These are phyloP conservation scores for Antarctomyces pellizariae DNA, from an alignment of 495 filamentous ascomycete species.

Conservation along the genomic window DNA sequence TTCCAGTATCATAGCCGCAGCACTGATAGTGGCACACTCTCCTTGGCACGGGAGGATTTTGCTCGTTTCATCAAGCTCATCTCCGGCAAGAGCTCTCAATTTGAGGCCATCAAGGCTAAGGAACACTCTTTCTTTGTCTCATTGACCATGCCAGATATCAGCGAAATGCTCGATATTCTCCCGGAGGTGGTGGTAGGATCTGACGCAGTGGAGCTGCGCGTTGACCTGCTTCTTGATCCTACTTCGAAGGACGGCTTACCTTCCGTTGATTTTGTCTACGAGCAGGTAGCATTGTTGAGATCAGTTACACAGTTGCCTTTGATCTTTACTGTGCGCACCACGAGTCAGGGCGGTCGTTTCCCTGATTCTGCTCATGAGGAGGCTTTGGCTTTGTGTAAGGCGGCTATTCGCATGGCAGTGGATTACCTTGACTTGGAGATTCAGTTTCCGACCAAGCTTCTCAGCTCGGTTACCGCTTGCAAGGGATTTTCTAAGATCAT, in stretches of 20 bases:
- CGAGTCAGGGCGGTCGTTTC: constrained; percentile 72
- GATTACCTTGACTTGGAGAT: constrained; percentile 93
- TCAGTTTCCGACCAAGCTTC: constrained; percentile 50
- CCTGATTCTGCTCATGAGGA: constrained; percentile 50
- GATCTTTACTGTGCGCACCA: constrained; percentile 80
- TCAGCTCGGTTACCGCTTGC: constrained; percentile 37
- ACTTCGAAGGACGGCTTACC: constrained; percentile 31
- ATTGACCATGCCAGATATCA: constrained; percentile 56
- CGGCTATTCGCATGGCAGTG: constrained; percentile 58
- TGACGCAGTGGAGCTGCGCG: constrained; percentile 81
- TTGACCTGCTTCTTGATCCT: constrained; percentile 74
- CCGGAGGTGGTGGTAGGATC: constrained; percentile 58
- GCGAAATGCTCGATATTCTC: constrained; percentile 34
- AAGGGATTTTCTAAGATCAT: constrained; percentile 62
- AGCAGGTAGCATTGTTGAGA: constrained; percentile 62
- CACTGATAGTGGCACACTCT: constrained; percentile 29
- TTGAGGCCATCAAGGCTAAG: constrained; percentile 44
- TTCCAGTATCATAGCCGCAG: constrained; percentile 67
- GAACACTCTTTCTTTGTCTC: constrained; percentile 79
- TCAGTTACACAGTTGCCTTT: constrained; percentile 55
- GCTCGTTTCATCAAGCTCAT: constrained; percentile 51
- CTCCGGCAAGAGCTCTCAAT: constrained; percentile 38
- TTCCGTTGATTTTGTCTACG: constrained; percentile 47
- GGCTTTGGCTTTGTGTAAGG: constrained; percentile 46
- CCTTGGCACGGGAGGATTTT: constrained; percentile 54